Base-by-base conservation (phyloP, 2,329 filamentous ascomycete genomes). In the Hymenoscyphus repandus region DNA sequence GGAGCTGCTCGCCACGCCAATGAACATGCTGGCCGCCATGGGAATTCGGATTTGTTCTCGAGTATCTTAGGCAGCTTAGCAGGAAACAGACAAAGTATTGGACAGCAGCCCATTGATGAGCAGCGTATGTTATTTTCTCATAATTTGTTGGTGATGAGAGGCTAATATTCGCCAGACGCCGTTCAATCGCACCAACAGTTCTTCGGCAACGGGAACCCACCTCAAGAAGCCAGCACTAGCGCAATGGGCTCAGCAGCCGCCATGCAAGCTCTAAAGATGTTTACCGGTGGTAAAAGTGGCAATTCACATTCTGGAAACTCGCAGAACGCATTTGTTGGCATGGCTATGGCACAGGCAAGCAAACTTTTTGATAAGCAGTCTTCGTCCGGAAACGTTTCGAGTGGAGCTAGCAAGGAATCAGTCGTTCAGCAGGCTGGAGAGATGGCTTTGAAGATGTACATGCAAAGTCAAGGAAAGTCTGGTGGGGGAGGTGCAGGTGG, bases 361-460 rank as follows among this genome's bases (percentile, higher is more conserved):
- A 90, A 80, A 76, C 73, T 85, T 17, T 84, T 85, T 60, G 81
- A 85, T 58, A 70, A 74, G 65, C 79, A 83, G 67, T 67, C 73
- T 30, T 69, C 74, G 9, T 68, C 76, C 58, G 79, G 79, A 59
- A 75, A 78, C 59, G 71, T 80, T 17, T 66, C 72, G 2, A 69
- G 75, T 20, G 76, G 77, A 22, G 79, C 85, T 5, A 86, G 80
- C 70, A 96, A 96, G 79, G 82, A 96, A 70, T 83, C 82, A 43
- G 89, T 83, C 45, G 74, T 96, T 42, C 82, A 86, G 66, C 75
- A 83, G 68, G 91, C 91, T 2, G 90, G 83, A 1, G 85, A 95
- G 76, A 86, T 88, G 79, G 91, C 90, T 2, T 69, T 96, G 62
- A 90, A 95, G 79, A 86, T 96, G 81, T 96, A 91, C 69, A 72